Base-by-base conservation (phyloP, 2,329 filamentous ascomycete genomes). In the Neospermospora avenae region DNA sequence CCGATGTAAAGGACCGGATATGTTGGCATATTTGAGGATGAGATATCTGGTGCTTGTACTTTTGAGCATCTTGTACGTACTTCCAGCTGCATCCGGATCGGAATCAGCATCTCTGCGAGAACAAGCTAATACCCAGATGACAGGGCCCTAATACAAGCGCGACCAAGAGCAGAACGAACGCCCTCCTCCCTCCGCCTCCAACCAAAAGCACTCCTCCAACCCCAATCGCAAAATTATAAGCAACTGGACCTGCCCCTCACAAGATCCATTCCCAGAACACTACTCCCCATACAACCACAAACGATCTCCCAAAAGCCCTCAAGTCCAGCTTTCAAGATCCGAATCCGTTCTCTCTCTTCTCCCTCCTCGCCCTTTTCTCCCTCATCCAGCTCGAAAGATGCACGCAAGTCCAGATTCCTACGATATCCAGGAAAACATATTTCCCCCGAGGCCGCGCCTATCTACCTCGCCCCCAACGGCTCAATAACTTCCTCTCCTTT, bases 391-490 rank as follows among this genome's bases (percentile, higher is more conserved):
- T 31, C 28, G 11, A 31, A 10, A 31, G 28, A 10, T 10, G 6
- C 6, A 5, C 28, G 28, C 6, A 31, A 31, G 28, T 31, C 28
- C 28, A 31, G 28, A n/a, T n/a, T n/a, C n/a, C n/a, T n/a, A n/a
- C n/a, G n/a, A n/a, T n/a, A n/a, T n/a, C n/a, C n/a, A n/a, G n/a
- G n/a, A n/a, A n/a, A n/a, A 10, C 28, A 31, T 6, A 10, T 31
- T 31, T 5, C 28, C 6, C 28, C 11, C 28, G 28, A 44, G 39
- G 28, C 39, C 24, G 20, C 42, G 25, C 45, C 52, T 4, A 22
- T 56, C 10, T 56, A 55, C 24, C 57, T 59, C 1, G 18, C 44
- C 13, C 31, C 52, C 11, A 59, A 59, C 25, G 57, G 57, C n/a
- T 55, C 51, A 20, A 55, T 44, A 0, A 55, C 51, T 11, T 3